Evolutionary conservation across 495 filamentous ascomycete genomes (phyloP).

Genomic region (Pseudevernia furfuracea): DNA sequence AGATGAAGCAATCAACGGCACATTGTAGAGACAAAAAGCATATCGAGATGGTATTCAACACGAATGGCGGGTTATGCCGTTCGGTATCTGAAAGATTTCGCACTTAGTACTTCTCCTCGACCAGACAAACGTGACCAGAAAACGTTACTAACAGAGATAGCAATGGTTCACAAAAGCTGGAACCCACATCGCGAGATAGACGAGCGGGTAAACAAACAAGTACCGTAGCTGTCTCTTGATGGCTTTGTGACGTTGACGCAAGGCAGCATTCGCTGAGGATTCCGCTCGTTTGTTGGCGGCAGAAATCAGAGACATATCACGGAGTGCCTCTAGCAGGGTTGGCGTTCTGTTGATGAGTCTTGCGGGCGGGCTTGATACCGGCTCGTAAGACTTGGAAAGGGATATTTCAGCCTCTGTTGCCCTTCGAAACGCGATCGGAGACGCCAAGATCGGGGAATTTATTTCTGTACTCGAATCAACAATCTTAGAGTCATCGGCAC

Average conservation of each 20-base stretch:
- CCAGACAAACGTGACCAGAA: not conserved
- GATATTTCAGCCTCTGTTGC: not conserved
- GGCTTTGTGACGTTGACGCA: constrained; percentile 31
- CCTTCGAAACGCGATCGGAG: not conserved
- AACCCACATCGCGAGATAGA: constrained; percentile 66
- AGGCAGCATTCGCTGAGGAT: constrained; percentile 16
- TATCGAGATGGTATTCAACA: constrained; percentile 46
- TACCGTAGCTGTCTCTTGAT: constrained; percentile 60
- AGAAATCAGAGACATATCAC: constrained; percentile 5
- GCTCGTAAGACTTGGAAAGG: not conserved
- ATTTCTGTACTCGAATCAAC: not conserved
- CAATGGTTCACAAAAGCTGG: constrained; percentile 59
- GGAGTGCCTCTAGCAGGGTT: constrained; percentile 10
- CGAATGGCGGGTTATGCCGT: constrained; percentile 43
- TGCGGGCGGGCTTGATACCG: not conserved
- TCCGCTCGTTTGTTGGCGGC: not conserved
- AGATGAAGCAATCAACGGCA: constrained; percentile 58
- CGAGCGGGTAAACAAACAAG: constrained; percentile 62
- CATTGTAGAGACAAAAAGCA: constrained; percentile 54
- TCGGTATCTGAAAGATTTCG: constrained; percentile 31
- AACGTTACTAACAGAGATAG: constrained; percentile 36
- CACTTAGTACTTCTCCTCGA: not conserved
- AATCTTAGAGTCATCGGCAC: not conserved
- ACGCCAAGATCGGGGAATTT: not conserved
- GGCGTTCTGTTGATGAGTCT: not conserved